Evolutionary conservation across 2,329 filamentous ascomycete genomes (phyloP).

Genomic region (Sporothrix phasma): DNA sequence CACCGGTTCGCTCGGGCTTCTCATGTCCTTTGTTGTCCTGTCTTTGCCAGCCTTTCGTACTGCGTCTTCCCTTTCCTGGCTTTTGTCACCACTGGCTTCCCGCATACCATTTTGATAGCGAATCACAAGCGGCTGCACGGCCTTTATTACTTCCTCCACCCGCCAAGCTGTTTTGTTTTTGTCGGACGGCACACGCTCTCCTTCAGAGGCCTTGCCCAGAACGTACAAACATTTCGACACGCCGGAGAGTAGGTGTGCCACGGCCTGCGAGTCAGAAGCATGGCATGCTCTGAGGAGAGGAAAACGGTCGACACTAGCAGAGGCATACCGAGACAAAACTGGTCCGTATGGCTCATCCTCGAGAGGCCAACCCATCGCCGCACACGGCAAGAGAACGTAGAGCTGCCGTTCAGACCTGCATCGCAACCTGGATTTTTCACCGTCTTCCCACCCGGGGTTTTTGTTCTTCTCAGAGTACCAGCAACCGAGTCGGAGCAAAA

Average conservation of each 20-base stretch:
- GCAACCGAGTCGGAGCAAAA: neutral
- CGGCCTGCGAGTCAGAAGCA: neutral
- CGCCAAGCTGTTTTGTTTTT: neutral
- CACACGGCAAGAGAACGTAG: neutral
- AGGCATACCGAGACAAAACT: neutral
- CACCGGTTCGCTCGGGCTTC: neutral
- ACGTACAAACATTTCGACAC: neutral
- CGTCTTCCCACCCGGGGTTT: neutral
- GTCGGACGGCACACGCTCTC: neutral
- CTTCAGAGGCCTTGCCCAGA: neutral
- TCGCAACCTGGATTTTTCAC: neutral
- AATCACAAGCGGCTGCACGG: neutral
- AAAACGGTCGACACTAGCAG: no score
- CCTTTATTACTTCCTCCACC: neutral
- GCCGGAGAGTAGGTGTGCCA: neutral
- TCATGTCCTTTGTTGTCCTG: neutral
- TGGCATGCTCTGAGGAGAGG: neutral
- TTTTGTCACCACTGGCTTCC: neutral
- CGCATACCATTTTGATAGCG: neutral
- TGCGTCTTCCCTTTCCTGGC: neutral
- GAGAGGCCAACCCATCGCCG: neutral
- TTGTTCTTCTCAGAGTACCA: neutral
- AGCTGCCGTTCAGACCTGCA: neutral
- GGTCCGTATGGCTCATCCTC: neutral
- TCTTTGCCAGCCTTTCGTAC: neutral